Evolutionary conservation across 306 rosid genomes (phyloP), one percentile per base, ranked within the genome.

Genomic region (Ochetophila trinervis): DNA sequence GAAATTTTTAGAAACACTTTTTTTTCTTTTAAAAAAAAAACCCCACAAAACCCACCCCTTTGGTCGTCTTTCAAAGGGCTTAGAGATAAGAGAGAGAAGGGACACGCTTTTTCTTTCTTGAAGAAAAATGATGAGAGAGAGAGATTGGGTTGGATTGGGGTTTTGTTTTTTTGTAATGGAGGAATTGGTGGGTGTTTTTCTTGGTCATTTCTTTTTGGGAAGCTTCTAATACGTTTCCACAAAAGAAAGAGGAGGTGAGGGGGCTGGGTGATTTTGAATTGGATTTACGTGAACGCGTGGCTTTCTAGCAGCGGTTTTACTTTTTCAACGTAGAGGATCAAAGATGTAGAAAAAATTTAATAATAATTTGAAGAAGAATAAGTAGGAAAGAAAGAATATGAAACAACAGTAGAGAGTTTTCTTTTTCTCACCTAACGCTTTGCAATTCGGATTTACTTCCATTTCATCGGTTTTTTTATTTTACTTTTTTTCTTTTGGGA

Each of bases 1-100:
- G 96, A 90, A 84, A 68, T 67, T 48, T 79, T 70, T 5, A 61
- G 82, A 89, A 82, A 37, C n/a, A n/a, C n/a, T n/a, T n/a, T n/a
- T n/a, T n/a, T n/a, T n/a, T n/a, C n/a, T n/a, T n/a, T n/a, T n/a
- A n/a, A n/a, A n/a, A n/a, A n/a, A n/a, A n/a, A n/a, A n/a, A n/a
- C n/a, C n/a, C n/a, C n/a, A n/a, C n/a, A n/a, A n/a, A n/a, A 6
- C 55, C 48, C 48, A 54, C 68, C 63, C 37, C 58, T 53, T 60
- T 53, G 11, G 53, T 59, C 47, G 17, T 27, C 23, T 68, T 61
- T 55, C 56, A 51, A 62, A 65, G 61, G n/a, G 50, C 9, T 6
- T 14, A 58, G 56, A 12, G 57, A 74, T 60, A 61, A 53, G 53
- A 18, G 11, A 48, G 34, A 2, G 21, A 68, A 78, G 18, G 34